These are phyloP conservation scores for Hibiscus tridactylites DNA, from an alignment of 345 rosid genomes.

Conservation along the genomic window DNA sequence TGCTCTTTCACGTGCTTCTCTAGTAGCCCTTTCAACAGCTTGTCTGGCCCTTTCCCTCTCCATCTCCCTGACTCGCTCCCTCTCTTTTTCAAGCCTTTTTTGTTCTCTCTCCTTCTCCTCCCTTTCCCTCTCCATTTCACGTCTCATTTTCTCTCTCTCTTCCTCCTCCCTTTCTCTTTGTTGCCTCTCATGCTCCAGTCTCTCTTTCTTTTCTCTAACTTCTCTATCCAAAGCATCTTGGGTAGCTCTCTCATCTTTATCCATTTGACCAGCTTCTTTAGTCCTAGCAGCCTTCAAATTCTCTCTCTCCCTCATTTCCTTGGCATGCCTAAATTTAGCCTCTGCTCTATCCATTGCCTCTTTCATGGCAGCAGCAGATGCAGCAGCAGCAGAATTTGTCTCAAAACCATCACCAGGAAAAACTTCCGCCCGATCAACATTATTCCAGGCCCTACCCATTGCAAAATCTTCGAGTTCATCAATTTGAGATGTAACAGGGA, in stretches of 20 bases:
- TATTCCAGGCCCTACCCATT: slow-evolving; percentile 33
- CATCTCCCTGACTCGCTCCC: slow-evolving; percentile 22
- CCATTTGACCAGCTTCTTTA: slow-evolving; percentile 52
- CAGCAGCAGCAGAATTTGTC: slow-evolving; percentile 58
- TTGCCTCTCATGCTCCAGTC: slow-evolving; percentile 52
- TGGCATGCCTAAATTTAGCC: slow-evolving; percentile 82
- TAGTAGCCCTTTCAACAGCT: slow-evolving; percentile 94
- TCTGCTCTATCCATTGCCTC: slow-evolving; percentile 98
- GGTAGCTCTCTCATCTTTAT: slow-evolving; percentile 32
- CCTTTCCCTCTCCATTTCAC: slow-evolving; percentile 45
- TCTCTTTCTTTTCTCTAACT: slow-evolving; percentile 28
- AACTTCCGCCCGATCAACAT: slow-evolving; percentile 37
- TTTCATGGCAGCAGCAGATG: slow-evolving; percentile 95
- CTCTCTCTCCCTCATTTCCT: slow-evolving; percentile 78
- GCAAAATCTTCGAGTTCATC: slow-evolving; percentile 75
- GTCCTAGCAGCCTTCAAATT: slow-evolving; percentile 55
- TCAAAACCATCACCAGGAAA: slow-evolving; percentile 51
- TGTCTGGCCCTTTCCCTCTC: slow-evolving; percentile 82
- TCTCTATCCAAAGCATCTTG: slow-evolving; percentile 37
- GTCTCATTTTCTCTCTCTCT: slow-evolving; percentile 54
- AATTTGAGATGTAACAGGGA: slow-evolving; percentile 44
- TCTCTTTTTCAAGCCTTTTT: slow-evolving; percentile 52
- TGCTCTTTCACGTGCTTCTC: slow-evolving; percentile 96
- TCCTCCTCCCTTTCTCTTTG: slow-evolving; percentile 62
- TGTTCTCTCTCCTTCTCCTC: slow-evolving; percentile 47